These are phyloP conservation scores for Globisporangium echinulatum DNA, from an alignment of 352 stramenopile species.

Conservation along the genomic window DNA sequence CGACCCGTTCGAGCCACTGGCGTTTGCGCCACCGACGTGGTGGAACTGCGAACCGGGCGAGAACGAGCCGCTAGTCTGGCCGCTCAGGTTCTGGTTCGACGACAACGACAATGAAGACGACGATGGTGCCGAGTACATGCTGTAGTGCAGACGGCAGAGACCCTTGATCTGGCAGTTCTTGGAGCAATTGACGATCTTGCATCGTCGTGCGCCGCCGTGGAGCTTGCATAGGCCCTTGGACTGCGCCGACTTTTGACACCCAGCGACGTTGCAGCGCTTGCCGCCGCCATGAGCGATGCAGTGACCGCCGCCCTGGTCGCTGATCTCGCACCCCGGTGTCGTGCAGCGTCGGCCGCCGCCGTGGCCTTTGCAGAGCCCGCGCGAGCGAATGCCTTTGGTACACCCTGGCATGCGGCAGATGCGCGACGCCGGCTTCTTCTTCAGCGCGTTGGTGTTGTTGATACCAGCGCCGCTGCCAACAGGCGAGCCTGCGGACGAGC, in stretches of 20 bases:
- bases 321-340: constrained; percentile 78
- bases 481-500: constrained; percentile 6
- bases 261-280: constrained; percentile 52
- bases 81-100: no score
- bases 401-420: constrained; percentile 74
- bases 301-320: constrained; percentile 79
- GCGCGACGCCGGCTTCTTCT: constrained; percentile 55
- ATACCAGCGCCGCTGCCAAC: constrained; percentile 26
- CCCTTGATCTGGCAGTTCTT: constrained; percentile 84
- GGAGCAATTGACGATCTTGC: constrained; percentile 55
- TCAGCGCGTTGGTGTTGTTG: constrained; percentile 17
- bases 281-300: constrained; percentile 57
- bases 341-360: constrained; percentile 72
- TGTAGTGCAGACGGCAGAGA: constrained; percentile 69
- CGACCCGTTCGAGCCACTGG: no score
- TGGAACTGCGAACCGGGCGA: no score
- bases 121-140: constrained; percentile 22
- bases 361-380: constrained; percentile 80
- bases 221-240: constrained; percentile 80
- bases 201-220: constrained; percentile 72
- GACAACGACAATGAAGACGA: no score
- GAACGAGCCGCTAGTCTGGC: no score
- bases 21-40: no score
- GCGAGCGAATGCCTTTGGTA: constrained; percentile 77
- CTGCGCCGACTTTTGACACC: constrained; percentile 80